Evolutionary conservation across 169 alveolate species (phyloP).

Genomic region (Babesia caballi): DNA sequence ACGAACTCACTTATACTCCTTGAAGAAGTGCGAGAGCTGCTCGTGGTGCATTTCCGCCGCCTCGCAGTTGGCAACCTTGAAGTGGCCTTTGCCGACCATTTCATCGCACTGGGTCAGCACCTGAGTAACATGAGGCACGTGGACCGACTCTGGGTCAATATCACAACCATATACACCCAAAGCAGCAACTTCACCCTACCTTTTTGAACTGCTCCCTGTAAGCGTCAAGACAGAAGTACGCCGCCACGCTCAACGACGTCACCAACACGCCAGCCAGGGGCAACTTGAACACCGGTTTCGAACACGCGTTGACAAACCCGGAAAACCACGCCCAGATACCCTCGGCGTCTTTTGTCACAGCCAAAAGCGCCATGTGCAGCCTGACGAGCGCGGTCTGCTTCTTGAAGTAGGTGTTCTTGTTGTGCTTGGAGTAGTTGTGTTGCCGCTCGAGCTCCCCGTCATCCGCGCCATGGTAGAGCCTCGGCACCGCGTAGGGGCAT

Average conservation of each 20-base stretch:
- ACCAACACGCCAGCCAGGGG: slow-evolving; percentile 31
- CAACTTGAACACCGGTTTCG: slow-evolving; percentile 28
- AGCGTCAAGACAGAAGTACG: not conserved
- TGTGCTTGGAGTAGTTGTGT: slow-evolving; percentile 5
- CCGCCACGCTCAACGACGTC: slow-evolving; percentile 29
- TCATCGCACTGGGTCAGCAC: slow-evolving; percentile 3
- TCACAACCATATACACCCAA: not conserved
- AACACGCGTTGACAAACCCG: slow-evolving; percentile 39
- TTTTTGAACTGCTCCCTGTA: slow-evolving; percentile 51
- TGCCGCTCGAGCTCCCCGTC: slow-evolving; percentile 2
- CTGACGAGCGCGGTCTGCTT: slow-evolving; percentile 13
- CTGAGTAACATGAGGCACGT: not conserved
- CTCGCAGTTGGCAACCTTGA: slow-evolving; percentile 15
- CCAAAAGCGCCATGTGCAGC: slow-evolving; percentile 48
- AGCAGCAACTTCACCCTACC: slow-evolving; percentile 18
- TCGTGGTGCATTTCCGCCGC: slow-evolving; percentile 41
- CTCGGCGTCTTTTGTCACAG: slow-evolving; percentile 21
- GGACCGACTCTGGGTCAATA: not conserved
- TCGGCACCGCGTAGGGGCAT: slow-evolving; percentile 21
- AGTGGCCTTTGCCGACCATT: not conserved
- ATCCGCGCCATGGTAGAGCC: slow-evolving; percentile 24
- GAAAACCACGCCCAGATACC: slow-evolving; percentile 53
- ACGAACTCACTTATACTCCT: slow-evolving; percentile 32
- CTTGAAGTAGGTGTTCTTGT: slow-evolving; percentile 3
- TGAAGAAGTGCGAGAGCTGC: slow-evolving; percentile 35